Evolutionary conservation across 2,329 filamentous ascomycete species (phyloP).

Genomic region (Nannizziopsis arthrosporioides): DNA sequence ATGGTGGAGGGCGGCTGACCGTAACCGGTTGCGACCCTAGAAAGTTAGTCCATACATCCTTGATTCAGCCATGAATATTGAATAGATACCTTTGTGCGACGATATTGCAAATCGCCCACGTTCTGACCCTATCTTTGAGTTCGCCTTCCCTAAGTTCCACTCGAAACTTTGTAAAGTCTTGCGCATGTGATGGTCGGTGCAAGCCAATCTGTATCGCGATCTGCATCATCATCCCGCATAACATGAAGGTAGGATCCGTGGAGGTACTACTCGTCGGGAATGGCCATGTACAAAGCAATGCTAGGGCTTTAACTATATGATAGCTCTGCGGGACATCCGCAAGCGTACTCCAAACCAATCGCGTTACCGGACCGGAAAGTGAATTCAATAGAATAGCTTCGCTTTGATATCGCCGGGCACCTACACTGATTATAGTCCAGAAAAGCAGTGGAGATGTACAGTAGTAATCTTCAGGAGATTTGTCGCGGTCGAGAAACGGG

Average conservation of each 20-base stretch:
- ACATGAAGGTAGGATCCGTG: constrained; percentile 54
- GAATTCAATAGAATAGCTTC: constrained; percentile 45
- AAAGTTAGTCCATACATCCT: neutral
- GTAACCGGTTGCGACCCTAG: constrained; percentile 54
- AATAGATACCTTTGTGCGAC: constrained; percentile 51
- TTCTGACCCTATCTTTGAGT: constrained; percentile 51
- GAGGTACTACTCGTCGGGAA: constrained; percentile 52
- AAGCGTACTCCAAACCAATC: constrained; percentile 51
- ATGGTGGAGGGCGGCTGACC: constrained; percentile 53
- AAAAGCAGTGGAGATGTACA: constrained; percentile 52
- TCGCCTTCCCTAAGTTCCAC: constrained; percentile 50
- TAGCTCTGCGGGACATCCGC: constrained; percentile 52
- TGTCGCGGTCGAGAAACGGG: constrained; percentile 47
- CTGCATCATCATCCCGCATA: constrained; percentile 56
- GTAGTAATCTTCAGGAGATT: constrained; percentile 47
- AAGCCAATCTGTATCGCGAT: constrained; percentile 56
- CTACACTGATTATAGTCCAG: constrained; percentile 54
- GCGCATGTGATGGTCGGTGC: constrained; percentile 52
- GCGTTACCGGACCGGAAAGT: constrained; percentile 42
- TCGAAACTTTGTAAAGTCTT: constrained; percentile 43
- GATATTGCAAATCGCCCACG: constrained; percentile 58
- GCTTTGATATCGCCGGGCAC: constrained; percentile 47
- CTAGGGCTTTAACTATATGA: constrained; percentile 53
- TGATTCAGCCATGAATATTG: constrained; percentile 13
- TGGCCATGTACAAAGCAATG: constrained; percentile 54